A percentile compares a stretch with the other conserved stretches of the same genome.
These are phyloP conservation scores for Carnegiea gigantea DNA, from an alignment of 179 eudicot species.

Conservation along the genomic window DNA sequence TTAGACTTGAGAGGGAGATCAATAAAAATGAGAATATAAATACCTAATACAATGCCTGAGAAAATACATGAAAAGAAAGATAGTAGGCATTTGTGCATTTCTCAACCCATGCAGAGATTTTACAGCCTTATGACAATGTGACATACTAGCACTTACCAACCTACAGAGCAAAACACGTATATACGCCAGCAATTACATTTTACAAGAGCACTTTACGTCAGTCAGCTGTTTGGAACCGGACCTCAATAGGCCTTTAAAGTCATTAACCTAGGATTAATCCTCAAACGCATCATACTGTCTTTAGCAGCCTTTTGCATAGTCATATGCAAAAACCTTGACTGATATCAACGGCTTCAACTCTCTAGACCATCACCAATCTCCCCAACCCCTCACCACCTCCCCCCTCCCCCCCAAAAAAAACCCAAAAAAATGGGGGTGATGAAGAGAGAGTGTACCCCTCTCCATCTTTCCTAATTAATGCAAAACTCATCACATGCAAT, in stretches of 20 bases:
- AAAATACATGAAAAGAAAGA: too few relatives aligned
- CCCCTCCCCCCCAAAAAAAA: not conserved
- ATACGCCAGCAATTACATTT: too few relatives aligned
- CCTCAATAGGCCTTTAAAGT: not conserved
- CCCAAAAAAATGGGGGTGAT: not conserved
- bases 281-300: not conserved
- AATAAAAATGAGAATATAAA: too few relatives aligned
- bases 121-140: too few relatives aligned
- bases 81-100: too few relatives aligned
- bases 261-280: not conserved
- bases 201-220: not conserved
- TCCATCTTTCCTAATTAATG: too few relatives aligned
- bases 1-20: not conserved
- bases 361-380: not conserved
- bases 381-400: not conserved
- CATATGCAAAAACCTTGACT: not conserved
- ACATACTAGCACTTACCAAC: too few relatives aligned
- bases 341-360: not conserved
- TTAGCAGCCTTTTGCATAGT: not conserved
- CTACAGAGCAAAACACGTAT: too few relatives aligned
- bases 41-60: too few relatives aligned
- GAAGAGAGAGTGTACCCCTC: not conserved
- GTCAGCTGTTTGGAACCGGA: not conserved
- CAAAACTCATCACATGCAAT: too few relatives aligned
- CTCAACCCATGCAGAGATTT: too few relatives aligned